Evolutionary conservation across 2,329 filamentous ascomycete genomes (phyloP).

Genomic region (Neonectria sp.): DNA sequence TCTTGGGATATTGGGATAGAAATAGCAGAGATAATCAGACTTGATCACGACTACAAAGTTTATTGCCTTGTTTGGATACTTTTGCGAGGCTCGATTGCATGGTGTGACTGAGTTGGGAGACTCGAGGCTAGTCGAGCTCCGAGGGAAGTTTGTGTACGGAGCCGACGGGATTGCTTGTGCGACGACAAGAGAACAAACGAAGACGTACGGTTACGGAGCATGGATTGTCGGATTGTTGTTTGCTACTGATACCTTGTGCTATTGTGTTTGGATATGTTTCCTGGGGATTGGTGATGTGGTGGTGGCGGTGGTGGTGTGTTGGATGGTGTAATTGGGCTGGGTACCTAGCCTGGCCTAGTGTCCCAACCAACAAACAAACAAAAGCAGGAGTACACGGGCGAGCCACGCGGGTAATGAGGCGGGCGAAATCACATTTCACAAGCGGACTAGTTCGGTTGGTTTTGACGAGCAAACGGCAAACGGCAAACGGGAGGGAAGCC

Average conservation of each 20-base stretch:
- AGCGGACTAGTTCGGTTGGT: constrained; percentile 1
- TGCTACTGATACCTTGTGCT: background rate
- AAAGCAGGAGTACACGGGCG: background rate
- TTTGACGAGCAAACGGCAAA: constrained; percentile 13
- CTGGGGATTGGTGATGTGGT: background rate
- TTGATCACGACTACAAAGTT: background rate
- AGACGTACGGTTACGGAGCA: background rate
- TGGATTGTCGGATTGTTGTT: too few relatives aligned
- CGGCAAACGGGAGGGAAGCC: too few relatives aligned
- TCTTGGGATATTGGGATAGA: constrained; percentile 34
- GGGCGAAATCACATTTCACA: too few relatives aligned
- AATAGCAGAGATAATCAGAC: constrained; percentile 28
- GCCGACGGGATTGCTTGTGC: background rate
- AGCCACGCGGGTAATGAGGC: constrained; percentile 11
- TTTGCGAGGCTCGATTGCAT: background rate
- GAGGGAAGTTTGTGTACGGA: background rate
- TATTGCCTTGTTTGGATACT: background rate
- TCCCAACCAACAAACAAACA: background rate
- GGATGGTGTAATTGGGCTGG: background rate
- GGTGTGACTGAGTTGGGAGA: background rate
- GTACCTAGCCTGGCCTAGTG: background rate
- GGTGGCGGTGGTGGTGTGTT: background rate
- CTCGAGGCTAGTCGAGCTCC: background rate
- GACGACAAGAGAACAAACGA: background rate
- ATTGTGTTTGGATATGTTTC: background rate